Evolutionary conservation across 1,139 yeast species (phyloP), one percentile per base, ranked within the genome.

Genomic region (Taphrina communis): DNA sequence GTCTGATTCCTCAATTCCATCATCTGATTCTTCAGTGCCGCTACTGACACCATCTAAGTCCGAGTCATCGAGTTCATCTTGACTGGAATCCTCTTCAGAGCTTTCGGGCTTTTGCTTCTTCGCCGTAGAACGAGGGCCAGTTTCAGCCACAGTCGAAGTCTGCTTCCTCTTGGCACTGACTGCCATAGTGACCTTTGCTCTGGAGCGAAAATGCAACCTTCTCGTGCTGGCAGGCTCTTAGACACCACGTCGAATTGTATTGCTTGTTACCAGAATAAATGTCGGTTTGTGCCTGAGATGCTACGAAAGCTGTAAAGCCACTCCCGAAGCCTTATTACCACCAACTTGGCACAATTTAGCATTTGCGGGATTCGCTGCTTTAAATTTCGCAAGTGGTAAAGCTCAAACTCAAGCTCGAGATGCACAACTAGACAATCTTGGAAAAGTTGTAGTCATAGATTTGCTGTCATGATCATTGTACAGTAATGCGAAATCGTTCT

Each of bases 11-110:
- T 52, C 51, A 9, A 57, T 60, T 6, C 35, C 42, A 7, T 72
- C 77, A 1, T 75, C 77, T 11, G 72, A 77, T 3, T 73, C 78
- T 4, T 72, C 76, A 14, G 72, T 7, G 11, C n/a, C 53, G 12
- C 36, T n/a, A n/a, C 36, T 25, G 2, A 4, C 53, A n/a, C 1
- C 53, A 6, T 21, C 53, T 8, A 25, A 9, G 11, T 50, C 53
- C 1, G 53, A 50, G 36, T 25, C n/a, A n/a, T 50, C 53, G 8
- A 50, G 36, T n/a, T 50, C 53, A 25, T 50, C 53, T n/a, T 50
- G 53, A 8, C 36, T 19, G 8, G 36, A 6, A n/a, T 50, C 53
- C 53, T 50, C 53, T 11, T 50, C 53, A 19, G 53, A 50, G 53
- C 53, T 50, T 9, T 50, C 53, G 36, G 36, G 53, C 36, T 50